A percentile compares a stretch with the other conserved stretches of the same genome.
phyloP scores from a whole-genome alignment of 2,329 filamentous ascomycete genomes.

The Aureobasidium leucospermi region DNA sequence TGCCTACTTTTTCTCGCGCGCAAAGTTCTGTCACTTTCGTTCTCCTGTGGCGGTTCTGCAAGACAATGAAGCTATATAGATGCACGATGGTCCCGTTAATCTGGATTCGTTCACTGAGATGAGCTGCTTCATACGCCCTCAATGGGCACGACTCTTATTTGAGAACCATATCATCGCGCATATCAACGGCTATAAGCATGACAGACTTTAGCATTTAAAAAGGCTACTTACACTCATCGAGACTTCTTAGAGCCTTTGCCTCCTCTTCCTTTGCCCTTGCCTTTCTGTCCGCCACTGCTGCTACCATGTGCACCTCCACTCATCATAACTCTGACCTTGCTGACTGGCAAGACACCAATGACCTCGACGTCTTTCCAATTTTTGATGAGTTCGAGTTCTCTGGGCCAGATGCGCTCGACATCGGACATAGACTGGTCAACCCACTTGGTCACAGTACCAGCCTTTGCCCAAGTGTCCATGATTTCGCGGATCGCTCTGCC shows the following conservation, averaged over 20 bases:
- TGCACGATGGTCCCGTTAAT: no score
- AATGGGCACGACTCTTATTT: no score
- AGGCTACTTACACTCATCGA: not conserved
- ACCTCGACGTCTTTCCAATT: slow-evolving; percentile 75
- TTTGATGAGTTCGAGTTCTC: slow-evolving; percentile 79
- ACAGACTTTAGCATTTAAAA: not conserved
- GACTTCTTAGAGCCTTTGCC: slow-evolving; percentile 24
- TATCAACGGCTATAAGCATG: no score
- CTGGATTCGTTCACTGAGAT: no score
- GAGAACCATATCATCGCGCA: no score
- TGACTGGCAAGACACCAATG: slow-evolving; percentile 71
- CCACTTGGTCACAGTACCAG: slow-evolving; percentile 44
- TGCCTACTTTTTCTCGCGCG: no score
- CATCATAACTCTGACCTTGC: slow-evolving; percentile 74
- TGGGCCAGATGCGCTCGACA: slow-evolving; percentile 71
- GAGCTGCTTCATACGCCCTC: no score
- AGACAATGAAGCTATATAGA: no score
- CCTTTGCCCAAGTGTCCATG: slow-evolving; percentile 69
- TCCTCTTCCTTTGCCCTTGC: slow-evolving; percentile 29
- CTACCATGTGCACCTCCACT: slow-evolving; percentile 44
- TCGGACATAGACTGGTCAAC: slow-evolving; percentile 41
- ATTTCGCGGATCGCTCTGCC: slow-evolving; percentile 91
- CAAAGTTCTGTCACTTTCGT: no score
- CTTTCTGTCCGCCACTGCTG: slow-evolving; percentile 28
- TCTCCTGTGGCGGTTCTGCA: no score